Evolutionary conservation across 169 alveolate species (phyloP).

Genomic region (Ichthyophthirius multifiliis): DNA sequence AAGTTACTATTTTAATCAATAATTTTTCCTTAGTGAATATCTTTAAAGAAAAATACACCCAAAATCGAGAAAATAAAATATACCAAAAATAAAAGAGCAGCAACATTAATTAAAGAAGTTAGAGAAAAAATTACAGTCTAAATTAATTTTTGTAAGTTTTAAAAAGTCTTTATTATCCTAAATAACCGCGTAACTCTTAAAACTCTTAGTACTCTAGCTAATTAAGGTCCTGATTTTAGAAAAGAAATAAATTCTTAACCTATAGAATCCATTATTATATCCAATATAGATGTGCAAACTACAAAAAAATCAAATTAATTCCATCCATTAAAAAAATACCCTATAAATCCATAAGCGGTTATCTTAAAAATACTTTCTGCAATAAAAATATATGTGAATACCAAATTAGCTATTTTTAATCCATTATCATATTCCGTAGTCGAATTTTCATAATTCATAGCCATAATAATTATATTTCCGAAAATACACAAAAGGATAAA

Average conservation of each 20-base stretch:
- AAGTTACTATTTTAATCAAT: conserved; percentile 57
- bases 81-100: conserved; percentile 69
- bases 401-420: conserved; percentile 46
- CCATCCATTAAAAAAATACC: conserved; percentile 59
- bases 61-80: conserved; percentile 66
- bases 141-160: conserved; percentile 64
- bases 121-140: conserved; percentile 69
- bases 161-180: conserved; percentile 53
- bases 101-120: conserved; percentile 68
- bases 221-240: conserved; percentile 69
- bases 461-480: conserved; percentile 53
- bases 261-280: conserved; percentile 4
- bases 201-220: conserved; percentile 61
- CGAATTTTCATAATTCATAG: conserved; percentile 49
- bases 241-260: conserved; percentile 46
- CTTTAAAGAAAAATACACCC: conserved; percentile 59
- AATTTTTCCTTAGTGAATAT: conserved; percentile 22
- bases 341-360: conserved; percentile 43
- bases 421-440: conserved; percentile 22
- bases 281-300: conserved; percentile 51
- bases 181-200: conserved; percentile 47
- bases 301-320: conserved; percentile 79
- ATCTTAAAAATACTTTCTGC: conserved; percentile 63
- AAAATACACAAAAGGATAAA: conserved; percentile 44
- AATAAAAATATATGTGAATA: conserved; percentile 66